Base-by-base conservation (phyloP, 352 stramenopile genomes). In the Globisporangium middletonii region DNA sequence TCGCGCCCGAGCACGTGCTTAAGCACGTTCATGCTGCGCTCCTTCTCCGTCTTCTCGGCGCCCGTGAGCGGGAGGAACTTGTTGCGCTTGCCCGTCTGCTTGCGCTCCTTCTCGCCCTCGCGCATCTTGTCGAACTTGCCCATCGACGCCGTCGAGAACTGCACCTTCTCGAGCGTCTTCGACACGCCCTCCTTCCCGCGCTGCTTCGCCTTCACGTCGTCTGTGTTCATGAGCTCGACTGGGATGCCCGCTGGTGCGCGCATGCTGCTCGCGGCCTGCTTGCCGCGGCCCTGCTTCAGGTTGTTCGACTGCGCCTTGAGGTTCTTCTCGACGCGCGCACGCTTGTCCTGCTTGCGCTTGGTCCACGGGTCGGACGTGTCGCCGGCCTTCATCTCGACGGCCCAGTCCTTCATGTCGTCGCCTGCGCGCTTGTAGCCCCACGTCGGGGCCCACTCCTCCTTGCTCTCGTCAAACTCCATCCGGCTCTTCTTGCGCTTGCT, bases 391-490 rank as follows among this genome's bases (percentile, higher is more conserved):
- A 98, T 86, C 72, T 98, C 92, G 41, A 98, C 95, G 13, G 95
- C 91, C 85, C 88, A 96, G 69, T 98, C 92, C 62, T 95, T 87
- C 53, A 95, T 75, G 55, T 96, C 88, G 45, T 92, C 86, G 15
- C 79, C 78, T 0, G 83, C 73, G 52, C 77, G 74, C 58, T 97
- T 94, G 73, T 97, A 98, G 46, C 94, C 94, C 83, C 86, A 98
- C 50, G 93, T 69, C 38, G 95, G 94, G 57, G 83, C 83, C 92
- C 94, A 99, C 66, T 97, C 85, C 48, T 90, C 86, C 56, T 78
- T 97, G 16, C 79, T 60, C 67, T 99, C 97, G 64, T 99, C 97
- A 57, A 94, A 99, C 48, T 96, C 77, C 87, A 98, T 99, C 59
- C 96, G 88, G 37, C 83, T 95, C 67, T 97, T 94, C 73, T 99